Conservation (phyloP, 306 rosid genomes). For the Cicer judaicum region DNA sequence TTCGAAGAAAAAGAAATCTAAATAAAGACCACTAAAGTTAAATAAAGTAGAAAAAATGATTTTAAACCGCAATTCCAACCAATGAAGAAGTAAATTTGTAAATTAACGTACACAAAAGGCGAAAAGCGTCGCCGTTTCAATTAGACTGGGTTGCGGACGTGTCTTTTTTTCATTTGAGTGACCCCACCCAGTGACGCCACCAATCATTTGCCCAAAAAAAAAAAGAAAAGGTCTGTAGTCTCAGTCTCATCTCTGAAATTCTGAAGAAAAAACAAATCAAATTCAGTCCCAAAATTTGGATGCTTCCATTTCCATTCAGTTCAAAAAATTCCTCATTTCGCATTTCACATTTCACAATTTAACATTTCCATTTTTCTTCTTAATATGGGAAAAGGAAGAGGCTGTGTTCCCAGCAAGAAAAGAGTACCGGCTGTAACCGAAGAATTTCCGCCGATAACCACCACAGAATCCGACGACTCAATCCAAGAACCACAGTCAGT, state of each 20-base stretch:
- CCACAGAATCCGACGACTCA: neutral
- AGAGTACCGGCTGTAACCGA: conserved; percentile 48
- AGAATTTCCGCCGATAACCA: conserved; percentile 33
- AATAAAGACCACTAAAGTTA: no score
- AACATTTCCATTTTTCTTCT: conserved; percentile 29
- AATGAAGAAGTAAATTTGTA: no score
- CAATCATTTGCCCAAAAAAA: conserved; percentile 44
- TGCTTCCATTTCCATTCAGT: conserved; percentile 3
- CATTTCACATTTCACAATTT: conserved; percentile 24
- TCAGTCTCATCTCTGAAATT: conserved; percentile 40
- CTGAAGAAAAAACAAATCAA: neutral
- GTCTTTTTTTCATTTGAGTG: no score
- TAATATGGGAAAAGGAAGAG: conserved; percentile 86
- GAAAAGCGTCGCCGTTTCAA: no score
- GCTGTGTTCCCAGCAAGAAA: conserved; percentile 95
- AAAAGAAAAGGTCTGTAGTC: neutral
- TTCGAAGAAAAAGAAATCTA: no score
- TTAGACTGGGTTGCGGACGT: no score
- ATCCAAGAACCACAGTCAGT: neutral
- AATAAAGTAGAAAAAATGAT: no score
- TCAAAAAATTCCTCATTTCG: conserved; percentile 12
- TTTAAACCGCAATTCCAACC: no score
- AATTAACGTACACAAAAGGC: no score
- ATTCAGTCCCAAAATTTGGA: conserved; percentile 21
- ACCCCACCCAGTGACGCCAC: conserved; percentile 33